Evolutionary conservation across 2,329 filamentous ascomycete genomes (phyloP), one percentile per base, ranked within the genome.

Genomic region (Arthrobotrys sinensis): DNA sequence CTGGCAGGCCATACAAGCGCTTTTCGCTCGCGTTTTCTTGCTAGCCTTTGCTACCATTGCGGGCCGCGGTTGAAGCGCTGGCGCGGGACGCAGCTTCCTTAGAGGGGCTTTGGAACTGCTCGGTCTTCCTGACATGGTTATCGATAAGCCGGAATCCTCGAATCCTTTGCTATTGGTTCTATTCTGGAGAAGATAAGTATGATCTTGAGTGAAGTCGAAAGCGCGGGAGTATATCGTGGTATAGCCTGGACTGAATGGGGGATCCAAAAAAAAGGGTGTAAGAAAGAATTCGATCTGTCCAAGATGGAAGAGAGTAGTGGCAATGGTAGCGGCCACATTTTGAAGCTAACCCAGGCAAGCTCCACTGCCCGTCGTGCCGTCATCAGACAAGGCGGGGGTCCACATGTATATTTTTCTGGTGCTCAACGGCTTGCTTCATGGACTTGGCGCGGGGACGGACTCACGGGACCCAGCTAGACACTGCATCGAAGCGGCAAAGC

Each of bases 1-100:
- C n/a, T 77, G 73, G 45, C 73, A 77, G 10, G 66, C 14, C 12
- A 71, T 34, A n/a, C 73, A 77, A 36, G 73, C 73, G 19, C 48
- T 77, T 16, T 34, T 77, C 7, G 73, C 73, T 34, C 73, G 48
- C 1, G 32, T 43, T 36, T 71, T 77, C n/a, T 64, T 71, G 14
- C 8, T 16, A 11, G 40, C 12, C 36, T 77, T 77, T 46, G 60
- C 73, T 14, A 77, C 66, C 73, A 77, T 77, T 10, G 66, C 40
- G 12, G 66, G 73, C 62, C 73, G 24, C 4, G 48, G 50, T 19
- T 71, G 66, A 21, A 69, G 57, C 19, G 72, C 50, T 21, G 66
- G 48, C 38, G 66, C 73, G 8, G 73, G 73, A 12, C 66, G 66
- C 43, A 77, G 40, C 28, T 53, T 66, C 21, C 73, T 62, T 5